Conservation (phyloP, 345 rosid genomes). For the Populus tremula region DNA sequence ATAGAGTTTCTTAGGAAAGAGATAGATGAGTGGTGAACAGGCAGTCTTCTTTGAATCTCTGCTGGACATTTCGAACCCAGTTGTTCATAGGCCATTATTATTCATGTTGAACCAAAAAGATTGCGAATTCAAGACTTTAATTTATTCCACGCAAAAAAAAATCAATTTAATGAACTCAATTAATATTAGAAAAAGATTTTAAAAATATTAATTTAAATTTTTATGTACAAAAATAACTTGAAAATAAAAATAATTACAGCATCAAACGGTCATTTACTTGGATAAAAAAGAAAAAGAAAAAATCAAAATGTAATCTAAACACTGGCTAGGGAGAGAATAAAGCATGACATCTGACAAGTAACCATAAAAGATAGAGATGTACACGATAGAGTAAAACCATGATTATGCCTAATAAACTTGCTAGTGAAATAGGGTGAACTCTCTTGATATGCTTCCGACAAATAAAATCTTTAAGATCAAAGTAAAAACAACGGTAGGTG, state of each 20-base stretch:
- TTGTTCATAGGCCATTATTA: constrained; percentile 11
- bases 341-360: background rate
- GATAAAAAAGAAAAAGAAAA: no score
- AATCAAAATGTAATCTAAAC: no score
- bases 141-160: no score
- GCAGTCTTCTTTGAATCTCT: background rate
- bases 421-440: constrained; percentile 13
- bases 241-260: no score
- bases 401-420: constrained; percentile 26
- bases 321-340: background rate
- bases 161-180: no score
- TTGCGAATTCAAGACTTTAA: no score
- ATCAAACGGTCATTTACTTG: no score
- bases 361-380: background rate
- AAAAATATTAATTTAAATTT: no score
- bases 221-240: no score
- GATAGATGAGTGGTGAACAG: constrained; percentile 9
- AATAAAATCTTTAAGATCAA: constrained; percentile 28
- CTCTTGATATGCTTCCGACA: constrained; percentile 38
- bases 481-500: constrained; percentile 14
- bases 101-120: background rate
- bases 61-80: constrained; percentile 4
- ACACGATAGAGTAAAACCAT: constrained; percentile 19
- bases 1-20: background rate
- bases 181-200: no score